These are phyloP conservation scores for Talaromyces sp. DNA, from an alignment of 2,329 filamentous ascomycete species.

Conservation along the genomic window DNA sequence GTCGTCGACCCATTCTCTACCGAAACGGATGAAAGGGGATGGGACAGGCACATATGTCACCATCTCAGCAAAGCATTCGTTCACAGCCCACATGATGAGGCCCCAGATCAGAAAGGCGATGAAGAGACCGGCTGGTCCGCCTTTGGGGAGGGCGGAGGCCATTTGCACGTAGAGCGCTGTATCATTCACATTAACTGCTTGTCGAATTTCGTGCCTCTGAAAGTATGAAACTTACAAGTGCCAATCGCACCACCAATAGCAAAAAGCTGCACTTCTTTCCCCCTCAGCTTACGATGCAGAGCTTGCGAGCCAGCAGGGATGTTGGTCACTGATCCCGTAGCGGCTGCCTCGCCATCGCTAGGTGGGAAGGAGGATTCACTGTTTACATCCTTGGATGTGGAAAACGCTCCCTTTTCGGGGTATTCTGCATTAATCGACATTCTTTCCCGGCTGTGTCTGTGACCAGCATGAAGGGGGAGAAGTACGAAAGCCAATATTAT, in stretches of 20 bases:
- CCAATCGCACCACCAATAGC: constrained; percentile 36
- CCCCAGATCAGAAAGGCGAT: constrained; percentile 28
- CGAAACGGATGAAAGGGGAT: constrained; percentile 77
- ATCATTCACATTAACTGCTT: background rate
- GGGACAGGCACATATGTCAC: constrained; percentile 75
- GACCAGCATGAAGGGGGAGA: background rate
- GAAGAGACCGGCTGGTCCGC: constrained; percentile 38
- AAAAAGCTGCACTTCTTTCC: constrained; percentile 34
- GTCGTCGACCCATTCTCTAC: constrained; percentile 73
- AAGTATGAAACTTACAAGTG: constrained; percentile 26
- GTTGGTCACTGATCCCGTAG: background rate
- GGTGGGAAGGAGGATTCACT: background rate
- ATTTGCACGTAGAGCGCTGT: constrained; percentile 39
- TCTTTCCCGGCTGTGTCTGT: background rate
- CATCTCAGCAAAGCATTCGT: constrained; percentile 66
- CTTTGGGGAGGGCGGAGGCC: constrained; percentile 34
- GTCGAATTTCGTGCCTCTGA: background rate
- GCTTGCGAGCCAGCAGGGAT: constrained; percentile 21
- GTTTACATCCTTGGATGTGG: background rate
- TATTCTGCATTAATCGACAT: constrained; percentile 1
- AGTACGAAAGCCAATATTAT: background rate
- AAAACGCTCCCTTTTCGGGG: background rate
- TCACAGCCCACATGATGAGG: constrained; percentile 27
- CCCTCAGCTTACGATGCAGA: constrained; percentile 32
- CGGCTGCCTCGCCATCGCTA: background rate